Conservation (phyloP, 306 rosid species). For the Quercus glauca region DNA sequence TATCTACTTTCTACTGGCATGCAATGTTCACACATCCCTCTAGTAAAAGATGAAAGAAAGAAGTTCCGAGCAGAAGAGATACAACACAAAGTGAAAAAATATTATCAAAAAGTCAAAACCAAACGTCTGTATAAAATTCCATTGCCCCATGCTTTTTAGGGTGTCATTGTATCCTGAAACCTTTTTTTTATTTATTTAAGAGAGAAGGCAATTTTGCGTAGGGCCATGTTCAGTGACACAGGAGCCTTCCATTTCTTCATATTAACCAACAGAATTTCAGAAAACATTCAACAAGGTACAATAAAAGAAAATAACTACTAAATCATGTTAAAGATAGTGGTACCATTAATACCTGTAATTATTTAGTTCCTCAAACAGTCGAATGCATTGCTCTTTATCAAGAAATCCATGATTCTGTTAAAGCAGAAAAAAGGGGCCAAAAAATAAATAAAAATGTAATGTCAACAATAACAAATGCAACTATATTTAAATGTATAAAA, state of each 20-base stretch:
- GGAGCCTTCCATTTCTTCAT: background rate
- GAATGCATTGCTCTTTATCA: slow-evolving; percentile 71
- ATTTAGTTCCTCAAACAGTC: slow-evolving; percentile 76
- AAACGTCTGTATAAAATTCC: background rate
- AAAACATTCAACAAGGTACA: background rate
- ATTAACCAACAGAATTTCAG: background rate
- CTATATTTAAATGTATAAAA: slow-evolving; percentile 12
- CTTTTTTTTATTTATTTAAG: background rate
- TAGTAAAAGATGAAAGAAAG: background rate
- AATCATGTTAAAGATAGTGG: slow-evolving; percentile 16
- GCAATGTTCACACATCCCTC: background rate
- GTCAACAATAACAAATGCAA: slow-evolving; percentile 13
- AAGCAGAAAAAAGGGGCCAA: slow-evolving; percentile 28
- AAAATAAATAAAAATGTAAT: slow-evolving; percentile 16
- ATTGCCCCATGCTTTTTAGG: background rate
- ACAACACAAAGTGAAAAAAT: background rate
- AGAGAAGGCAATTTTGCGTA: background rate
- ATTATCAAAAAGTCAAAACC: background rate
- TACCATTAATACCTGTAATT: slow-evolving; percentile 66
- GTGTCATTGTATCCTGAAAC: background rate
- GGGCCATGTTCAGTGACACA: background rate
- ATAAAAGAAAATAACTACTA: slow-evolving; percentile 14
- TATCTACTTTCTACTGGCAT: background rate
- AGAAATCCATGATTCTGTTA: slow-evolving; percentile 56
- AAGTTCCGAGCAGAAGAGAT: background rate